These are phyloP conservation scores for Silene coronaria DNA, from an alignment of 179 eudicot genomes.

Conservation along the genomic window DNA sequence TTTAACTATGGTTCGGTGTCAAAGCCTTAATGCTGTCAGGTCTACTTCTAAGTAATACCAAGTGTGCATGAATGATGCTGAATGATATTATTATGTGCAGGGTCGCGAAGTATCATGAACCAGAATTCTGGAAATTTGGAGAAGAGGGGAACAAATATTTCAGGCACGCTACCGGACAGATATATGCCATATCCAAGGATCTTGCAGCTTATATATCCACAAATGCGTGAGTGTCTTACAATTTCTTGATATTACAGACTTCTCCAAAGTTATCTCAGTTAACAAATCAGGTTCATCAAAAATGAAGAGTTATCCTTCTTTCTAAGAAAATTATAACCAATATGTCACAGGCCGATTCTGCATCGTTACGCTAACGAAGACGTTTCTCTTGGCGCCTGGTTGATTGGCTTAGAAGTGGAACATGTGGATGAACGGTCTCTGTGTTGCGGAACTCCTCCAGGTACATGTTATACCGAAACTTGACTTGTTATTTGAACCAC, in stretches of 20 bases:
- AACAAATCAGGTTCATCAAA: background rate
- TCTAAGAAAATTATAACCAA: background rate
- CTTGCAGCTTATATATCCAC: conserved; percentile 65
- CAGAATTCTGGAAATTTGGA: conserved; percentile 93
- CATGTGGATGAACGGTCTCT: conserved; percentile 71
- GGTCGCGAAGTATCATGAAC: conserved; percentile 77
- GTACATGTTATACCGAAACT: conserved; percentile 23
- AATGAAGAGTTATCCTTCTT: background rate
- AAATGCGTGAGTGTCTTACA: conserved; percentile 45
- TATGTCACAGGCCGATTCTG: conserved; percentile 48
- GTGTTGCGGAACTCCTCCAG: conserved; percentile 94
- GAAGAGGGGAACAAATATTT: conserved; percentile 92
- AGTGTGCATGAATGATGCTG: background rate
- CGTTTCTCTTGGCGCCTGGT: conserved; percentile 81
- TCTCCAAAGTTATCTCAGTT: background rate
- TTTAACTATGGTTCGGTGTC: too few species aligned
- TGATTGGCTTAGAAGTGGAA: conserved; percentile 78
- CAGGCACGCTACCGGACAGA: conserved; percentile 93
- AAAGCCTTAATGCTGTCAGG: background rate
- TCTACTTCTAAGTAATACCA: background rate
- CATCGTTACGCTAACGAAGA: conserved; percentile 88
- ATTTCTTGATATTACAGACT: background rate
- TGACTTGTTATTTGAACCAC: too few species aligned
- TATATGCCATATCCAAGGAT: conserved; percentile 85
- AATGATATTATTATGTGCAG: conserved; percentile 29